Conservation (phyloP, 1,284 basidiomycete genomes). For the Heterobasidion annosum region DNA sequence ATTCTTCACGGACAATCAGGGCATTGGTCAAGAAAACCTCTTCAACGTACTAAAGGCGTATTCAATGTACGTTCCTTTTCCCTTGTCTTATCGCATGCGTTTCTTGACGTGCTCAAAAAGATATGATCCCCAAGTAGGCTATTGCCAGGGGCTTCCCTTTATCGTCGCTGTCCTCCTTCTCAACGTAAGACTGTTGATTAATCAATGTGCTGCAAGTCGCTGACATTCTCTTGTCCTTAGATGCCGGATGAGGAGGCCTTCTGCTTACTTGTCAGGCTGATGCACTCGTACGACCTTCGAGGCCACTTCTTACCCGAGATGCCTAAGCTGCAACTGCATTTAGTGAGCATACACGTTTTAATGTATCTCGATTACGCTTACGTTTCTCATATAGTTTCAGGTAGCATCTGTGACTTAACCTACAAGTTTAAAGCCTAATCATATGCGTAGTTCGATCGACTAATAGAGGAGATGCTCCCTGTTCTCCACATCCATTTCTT, state of each 20-base stretch:
- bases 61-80: conserved; percentile 53
- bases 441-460: conserved; percentile 72
- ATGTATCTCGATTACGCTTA: not conserved
- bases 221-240: conserved; percentile 28
- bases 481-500: conserved; percentile 88
- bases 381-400: conserved; percentile 32
- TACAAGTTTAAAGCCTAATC: not conserved
- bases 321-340: conserved; percentile 90
- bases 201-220: not conserved
- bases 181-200: conserved; percentile 45
- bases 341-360: conserved; percentile 39
- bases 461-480: conserved; percentile 88
- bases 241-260: conserved; percentile 99
- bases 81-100: conserved; percentile 2
- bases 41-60: conserved; percentile 99
- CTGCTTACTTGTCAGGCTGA: conserved; percentile 91
- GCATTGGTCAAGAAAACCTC: conserved; percentile 91
- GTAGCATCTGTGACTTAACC: conserved; percentile 15
- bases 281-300: conserved; percentile 93
- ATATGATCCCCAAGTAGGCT: conserved; percentile 92
- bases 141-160: conserved; percentile 95
- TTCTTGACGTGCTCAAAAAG: conserved; percentile 28
- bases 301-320: conserved; percentile 97
- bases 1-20: conserved; percentile 88
- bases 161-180: conserved; percentile 89